phyloP scores from a whole-genome alignment of 1,284 basidiomycete genomes.

The Austroboletus niveus region DNA sequence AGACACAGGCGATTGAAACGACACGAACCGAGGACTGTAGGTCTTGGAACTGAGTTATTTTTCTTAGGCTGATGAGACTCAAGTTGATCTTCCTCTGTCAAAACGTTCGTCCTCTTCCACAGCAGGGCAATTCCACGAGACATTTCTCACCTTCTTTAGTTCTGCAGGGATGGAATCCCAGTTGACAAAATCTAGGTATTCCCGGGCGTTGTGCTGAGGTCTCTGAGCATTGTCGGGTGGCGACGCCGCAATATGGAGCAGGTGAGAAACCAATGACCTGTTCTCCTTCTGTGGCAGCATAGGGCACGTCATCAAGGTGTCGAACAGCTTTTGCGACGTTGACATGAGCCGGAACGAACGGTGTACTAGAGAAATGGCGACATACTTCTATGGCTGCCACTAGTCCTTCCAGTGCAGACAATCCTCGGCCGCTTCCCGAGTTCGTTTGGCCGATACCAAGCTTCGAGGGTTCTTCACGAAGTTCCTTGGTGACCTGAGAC shows the following conservation, averaged over 20 bases:
- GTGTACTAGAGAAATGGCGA: background rate
- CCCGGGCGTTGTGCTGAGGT: conserved; percentile 54
- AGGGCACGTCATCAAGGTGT: conserved; percentile 27
- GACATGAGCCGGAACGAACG: background rate
- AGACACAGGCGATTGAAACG: background rate
- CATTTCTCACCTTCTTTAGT: conserved; percentile 49
- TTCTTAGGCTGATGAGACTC: conserved; percentile 49
- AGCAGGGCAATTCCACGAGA: background rate
- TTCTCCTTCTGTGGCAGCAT: conserved; percentile 26
- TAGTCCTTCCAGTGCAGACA: conserved; percentile 70
- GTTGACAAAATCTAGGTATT: conserved; percentile 52
- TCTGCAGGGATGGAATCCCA: conserved; percentile 68
- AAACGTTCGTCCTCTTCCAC: background rate
- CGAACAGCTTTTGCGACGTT: conserved; percentile 26
- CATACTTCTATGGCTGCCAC: conserved; percentile 70
- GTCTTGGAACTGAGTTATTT: conserved; percentile 48
- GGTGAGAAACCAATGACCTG: conserved; percentile 41
- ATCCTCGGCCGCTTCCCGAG: conserved; percentile 48
- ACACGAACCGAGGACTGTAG: conserved; percentile 49
- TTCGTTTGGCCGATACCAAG: conserved; percentile 58
- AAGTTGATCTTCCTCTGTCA: conserved; percentile 59
- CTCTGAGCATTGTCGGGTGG: conserved; percentile 52
- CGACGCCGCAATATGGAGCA: conserved; percentile 62
- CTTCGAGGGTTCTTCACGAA: conserved; percentile 46
- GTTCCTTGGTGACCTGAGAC: conserved; percentile 39